Percentiles rank a stretch among this genome's conserved stretches.
Evolutionary conservation across 163 green algal species (phyloP).

Genomic region (Chlamydomonas reinhardtii): DNA sequence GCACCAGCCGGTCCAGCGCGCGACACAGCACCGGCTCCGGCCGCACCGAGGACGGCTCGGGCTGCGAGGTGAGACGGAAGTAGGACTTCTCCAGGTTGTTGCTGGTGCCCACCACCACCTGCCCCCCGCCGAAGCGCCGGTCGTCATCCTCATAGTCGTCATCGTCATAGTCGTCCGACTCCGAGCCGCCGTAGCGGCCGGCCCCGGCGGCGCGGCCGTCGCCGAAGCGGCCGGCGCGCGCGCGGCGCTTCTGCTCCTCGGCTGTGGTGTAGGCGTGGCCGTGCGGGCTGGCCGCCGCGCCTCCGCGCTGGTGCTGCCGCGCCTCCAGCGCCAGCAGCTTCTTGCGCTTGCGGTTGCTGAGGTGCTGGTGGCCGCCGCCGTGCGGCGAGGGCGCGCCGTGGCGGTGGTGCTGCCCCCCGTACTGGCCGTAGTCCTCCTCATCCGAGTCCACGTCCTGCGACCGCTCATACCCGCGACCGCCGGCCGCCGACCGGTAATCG

Average conservation of each 20-base stretch:
- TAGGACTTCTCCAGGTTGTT: conserved; percentile 91
- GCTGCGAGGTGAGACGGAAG: conserved; percentile 86
- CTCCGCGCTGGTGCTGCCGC: conserved; percentile 16
- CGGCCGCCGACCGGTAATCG: neutral
- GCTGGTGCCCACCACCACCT: conserved; percentile 72
- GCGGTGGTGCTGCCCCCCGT: neutral
- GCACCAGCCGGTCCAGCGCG: conserved; percentile 78
- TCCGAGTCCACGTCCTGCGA: conserved; percentile 3
- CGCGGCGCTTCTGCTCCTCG: conserved; percentile 51
- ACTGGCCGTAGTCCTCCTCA: neutral
- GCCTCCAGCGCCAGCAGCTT: conserved; percentile 43
- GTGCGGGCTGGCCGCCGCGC: neutral
- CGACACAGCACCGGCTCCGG: conserved; percentile 77
- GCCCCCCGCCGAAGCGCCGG: neutral
- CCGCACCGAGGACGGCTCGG: conserved; percentile 81
- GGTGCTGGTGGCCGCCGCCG: neutral
- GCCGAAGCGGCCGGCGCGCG: conserved; percentile 63
- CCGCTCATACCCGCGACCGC: neutral
- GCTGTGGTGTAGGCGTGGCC: neutral
- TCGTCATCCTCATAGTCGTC: conserved; percentile 50
- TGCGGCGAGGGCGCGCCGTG: neutral
- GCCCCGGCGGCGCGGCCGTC: conserved; percentile 39
- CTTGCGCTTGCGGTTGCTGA: conserved; percentile 48
- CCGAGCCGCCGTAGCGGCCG: neutral
- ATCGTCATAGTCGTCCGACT: neutral